Base-by-base conservation (phyloP, 805 yeast genomes). In the Naumovozyma dairenensis region DNA sequence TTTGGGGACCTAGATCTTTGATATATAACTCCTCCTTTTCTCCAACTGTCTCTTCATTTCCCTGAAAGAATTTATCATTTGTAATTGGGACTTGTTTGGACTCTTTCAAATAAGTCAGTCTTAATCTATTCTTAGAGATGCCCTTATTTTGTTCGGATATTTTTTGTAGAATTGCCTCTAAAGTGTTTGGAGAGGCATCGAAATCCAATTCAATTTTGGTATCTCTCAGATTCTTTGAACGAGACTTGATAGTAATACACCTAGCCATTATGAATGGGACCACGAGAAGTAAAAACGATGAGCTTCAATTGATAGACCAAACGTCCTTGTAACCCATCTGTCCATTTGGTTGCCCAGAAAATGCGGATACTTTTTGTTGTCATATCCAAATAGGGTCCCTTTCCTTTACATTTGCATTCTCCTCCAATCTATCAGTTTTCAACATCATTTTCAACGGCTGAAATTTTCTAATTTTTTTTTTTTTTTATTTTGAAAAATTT, bases 1-100 rank as follows among this genome's bases (percentile, higher is more conserved):
- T 74, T 60, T 92, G 98, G 1, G 87, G 86, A 15, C 98, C 98
- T 40, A 89, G 65, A 53, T 89, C 98, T 57, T 89, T 87, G 35
- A 81, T 81, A 43, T 62, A 72, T 10, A 86, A 63, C 10, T 60
- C 66, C 16, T 65, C 48, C 7, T 63, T 44, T 0, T 51, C 57
- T n/a, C n/a, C n/a, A n/a, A n/a, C n/a, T 22, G 65, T 49, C 9
- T 63, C 44, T 1, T 47, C 54, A 8, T 56, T 61, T 16, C 61
- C 59, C 16, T 59, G 49, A 36, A 55, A 43, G 17, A 51, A 43
- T 6, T 42, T 32, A 9, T 49, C 57, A 0, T 44, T 33, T 14
- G 37, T 29, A 16, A 59, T 42, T 9, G 63, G 51, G 24, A 57
- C 38, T 29, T 59, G 62, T 26, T 60, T 61, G 12, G 46, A 38